Conservation (phyloP, 2,329 filamentous ascomycete genomes). For the Byssothecium circinans region DNA sequence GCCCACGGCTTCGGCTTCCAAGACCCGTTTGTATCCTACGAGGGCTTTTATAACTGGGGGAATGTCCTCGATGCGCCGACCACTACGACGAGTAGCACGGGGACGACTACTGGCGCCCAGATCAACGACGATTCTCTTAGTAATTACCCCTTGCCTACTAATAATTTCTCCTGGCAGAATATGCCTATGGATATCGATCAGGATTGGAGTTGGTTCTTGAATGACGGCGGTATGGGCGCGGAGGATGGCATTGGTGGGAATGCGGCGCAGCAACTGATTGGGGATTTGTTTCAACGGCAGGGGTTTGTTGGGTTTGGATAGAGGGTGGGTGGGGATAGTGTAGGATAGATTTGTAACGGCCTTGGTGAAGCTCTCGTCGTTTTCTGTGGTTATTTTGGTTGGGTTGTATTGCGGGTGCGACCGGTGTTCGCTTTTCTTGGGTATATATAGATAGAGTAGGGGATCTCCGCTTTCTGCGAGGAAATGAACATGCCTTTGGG, state of each 20-base stretch:
- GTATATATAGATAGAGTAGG: not conserved
- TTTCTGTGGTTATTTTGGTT: not conserved
- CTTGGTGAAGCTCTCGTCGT: too few species aligned
- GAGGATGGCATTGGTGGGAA: not conserved
- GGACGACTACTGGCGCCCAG: constrained; percentile 12
- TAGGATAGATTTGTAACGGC: too few species aligned
- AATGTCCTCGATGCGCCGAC: constrained; percentile 18
- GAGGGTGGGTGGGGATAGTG: not conserved
- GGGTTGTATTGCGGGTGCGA: not conserved
- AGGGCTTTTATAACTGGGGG: constrained; percentile 45
- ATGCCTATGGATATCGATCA: constrained; percentile 47
- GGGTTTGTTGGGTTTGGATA: constrained; percentile 33
- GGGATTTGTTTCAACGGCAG: constrained; percentile 22
- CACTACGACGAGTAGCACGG: not conserved
- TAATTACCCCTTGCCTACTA: constrained; percentile 37
- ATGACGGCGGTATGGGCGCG: constrained; percentile 26
- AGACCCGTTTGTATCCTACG: constrained; percentile 41
- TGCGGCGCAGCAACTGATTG: not conserved
- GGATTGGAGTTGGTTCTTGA: constrained; percentile 47
- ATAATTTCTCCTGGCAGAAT: constrained; percentile 44
- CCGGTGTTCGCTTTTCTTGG: not conserved
- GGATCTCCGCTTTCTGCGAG: not conserved
- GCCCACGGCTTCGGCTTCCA: constrained; percentile 10
- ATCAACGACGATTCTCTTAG: constrained; percentile 36
- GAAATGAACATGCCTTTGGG: too few species aligned